Evolutionary conservation across 306 rosid species (phyloP).

Genomic region (Cajanus cajan): DNA sequence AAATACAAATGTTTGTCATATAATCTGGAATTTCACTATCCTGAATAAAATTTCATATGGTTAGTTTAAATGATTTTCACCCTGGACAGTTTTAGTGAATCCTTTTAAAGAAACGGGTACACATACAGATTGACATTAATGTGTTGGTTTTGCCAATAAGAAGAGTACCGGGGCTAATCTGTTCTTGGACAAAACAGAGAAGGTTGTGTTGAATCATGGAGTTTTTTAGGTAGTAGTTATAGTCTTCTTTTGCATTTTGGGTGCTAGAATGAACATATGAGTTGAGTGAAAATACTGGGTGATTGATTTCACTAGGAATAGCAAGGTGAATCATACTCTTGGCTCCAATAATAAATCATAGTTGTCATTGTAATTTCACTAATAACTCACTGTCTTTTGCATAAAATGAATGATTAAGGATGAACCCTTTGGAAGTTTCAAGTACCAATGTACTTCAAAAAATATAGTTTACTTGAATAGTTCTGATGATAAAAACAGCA

Average conservation of each 20-base stretch:
- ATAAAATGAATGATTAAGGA: neutral
- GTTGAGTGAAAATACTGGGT: neutral
- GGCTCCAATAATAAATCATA: neutral
- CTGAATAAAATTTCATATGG: neutral
- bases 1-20: neutral
- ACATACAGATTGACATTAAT: neutral
- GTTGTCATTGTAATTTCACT: neutral
- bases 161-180: neutral
- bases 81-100: neutral
- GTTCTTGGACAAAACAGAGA: neutral
- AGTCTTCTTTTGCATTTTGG: neutral
- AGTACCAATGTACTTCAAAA: neutral
- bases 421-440: neutral
- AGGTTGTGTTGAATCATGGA: neutral
- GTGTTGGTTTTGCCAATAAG: neutral
- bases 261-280: neutral
- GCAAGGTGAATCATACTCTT: neutral
- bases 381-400: neutral
- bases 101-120: neutral
- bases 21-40: neutral
- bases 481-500: neutral
- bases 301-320: neutral
- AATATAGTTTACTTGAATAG: neutral
- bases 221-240: neutral
- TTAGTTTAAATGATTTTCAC: slow-evolving; percentile 3